Evolutionary conservation across 208 protist species (phyloP).

Genomic region (Leishmania lainsoni): DNA sequence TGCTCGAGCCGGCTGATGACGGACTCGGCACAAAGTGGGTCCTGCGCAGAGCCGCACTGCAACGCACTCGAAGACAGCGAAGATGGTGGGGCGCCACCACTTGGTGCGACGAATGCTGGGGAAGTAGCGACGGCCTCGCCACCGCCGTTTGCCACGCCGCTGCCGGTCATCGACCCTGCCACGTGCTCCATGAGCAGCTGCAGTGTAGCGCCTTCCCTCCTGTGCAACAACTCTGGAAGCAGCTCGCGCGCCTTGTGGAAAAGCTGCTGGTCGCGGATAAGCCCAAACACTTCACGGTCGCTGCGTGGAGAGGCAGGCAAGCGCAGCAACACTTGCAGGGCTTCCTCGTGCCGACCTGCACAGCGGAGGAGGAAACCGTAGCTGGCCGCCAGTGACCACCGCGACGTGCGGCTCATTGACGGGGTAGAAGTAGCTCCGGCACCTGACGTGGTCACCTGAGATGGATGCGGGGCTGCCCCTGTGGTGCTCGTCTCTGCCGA

Average conservation of each 20-base stretch:
- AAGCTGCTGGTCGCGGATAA: conserved; percentile 33
- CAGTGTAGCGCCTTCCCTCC: conserved; percentile 48
- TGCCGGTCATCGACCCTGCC: not conserved
- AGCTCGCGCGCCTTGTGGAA: conserved; percentile 43
- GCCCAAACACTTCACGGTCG: conserved; percentile 26
- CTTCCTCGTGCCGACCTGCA: conserved; percentile 50
- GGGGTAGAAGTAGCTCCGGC: conserved; percentile 1
- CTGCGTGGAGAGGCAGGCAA: conserved; percentile 38
- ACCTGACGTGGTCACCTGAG: not conserved
- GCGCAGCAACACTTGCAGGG: conserved; percentile 61
- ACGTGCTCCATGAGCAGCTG: conserved; percentile 56
- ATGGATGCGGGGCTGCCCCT: not conserved
- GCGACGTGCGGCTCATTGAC: conserved; percentile 31
- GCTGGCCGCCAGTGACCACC: conserved; percentile 48
- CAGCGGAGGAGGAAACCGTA: conserved; percentile 61
- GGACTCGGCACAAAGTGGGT: conserved; percentile 41
- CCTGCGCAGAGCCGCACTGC: conserved; percentile 25
- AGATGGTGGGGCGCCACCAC: not conserved
- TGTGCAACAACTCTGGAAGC: conserved; percentile 62
- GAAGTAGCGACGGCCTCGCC: not conserved
- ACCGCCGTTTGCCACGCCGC: not conserved
- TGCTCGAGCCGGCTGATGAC: conserved; percentile 54
- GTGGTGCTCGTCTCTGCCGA: not conserved
- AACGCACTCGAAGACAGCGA: not conserved
- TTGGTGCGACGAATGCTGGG: not conserved